Base-by-base conservation (phyloP, 768 basidiomycete species). In the Auricularia auricula-judae region DNA sequence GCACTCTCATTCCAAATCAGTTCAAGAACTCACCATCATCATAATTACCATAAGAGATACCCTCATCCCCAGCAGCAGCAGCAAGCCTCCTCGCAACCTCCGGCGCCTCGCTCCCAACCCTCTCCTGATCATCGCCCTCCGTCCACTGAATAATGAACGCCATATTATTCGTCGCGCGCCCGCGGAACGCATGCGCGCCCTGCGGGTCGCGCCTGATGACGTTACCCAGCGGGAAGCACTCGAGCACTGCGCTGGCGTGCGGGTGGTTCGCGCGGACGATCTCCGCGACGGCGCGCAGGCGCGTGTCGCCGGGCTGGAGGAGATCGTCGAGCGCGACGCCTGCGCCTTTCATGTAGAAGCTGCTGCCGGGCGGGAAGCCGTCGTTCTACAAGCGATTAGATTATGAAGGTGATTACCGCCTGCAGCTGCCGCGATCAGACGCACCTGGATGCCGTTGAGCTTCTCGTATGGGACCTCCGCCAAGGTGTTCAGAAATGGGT, bases 391-490 rank as follows among this genome's bases (percentile, higher is more conserved):
- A 29, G n/a, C 43, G 35, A 35, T 39, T 39, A 12, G 21, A 35
- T 34, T 21, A 62, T 47, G 53, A 11, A 29, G 23, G 23, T 29
- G 43, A 21, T 61, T 35, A 3, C 36, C 14, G 44, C 34, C 1
- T 29, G 23, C 23, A 23, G 23, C 23, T 23, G 23, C 23, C 23
- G 23, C 23, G 23, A 29, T 10, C 4, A 2, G 29, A 63, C 68
- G 62, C 61, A 80, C 82, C 70, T 74, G 70, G 2, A 81, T 47
- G 1, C 68, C 61, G 67, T 83, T 83, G n/a, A 83, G 47, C 43
- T 72, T 65, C 65, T 80, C 81, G 64, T 76, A 84, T 2, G 81
- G 82, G 0, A 82, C 73, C 66, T 83, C 82, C 29, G 72, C 72
- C 10, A 78, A 71, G 14, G 67, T 65, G 68, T 82, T 79, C 0